A percentile compares a stretch with the other conserved stretches of the same genome.
Conservation (phyloP, 2,329 filamentous ascomycete species). For the Aspergillus ochraceoroseus region DNA sequence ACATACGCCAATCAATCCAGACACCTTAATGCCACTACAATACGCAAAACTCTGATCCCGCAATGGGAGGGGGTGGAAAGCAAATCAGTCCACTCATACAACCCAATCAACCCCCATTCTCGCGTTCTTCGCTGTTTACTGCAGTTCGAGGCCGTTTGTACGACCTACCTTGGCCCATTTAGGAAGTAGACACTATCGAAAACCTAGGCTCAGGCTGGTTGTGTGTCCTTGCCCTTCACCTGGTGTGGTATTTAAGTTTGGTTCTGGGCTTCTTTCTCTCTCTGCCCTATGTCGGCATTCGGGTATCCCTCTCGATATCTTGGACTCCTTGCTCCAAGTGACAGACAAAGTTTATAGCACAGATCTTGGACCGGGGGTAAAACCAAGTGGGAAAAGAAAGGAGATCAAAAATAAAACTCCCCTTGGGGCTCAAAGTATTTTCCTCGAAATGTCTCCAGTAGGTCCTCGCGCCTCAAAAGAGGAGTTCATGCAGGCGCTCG, state of each 20-base stretch:
- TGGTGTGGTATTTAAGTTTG: constrained; percentile 13
- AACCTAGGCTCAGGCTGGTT: constrained; percentile 5
- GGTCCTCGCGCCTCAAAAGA: constrained; percentile 45
- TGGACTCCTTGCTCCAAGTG: not conserved
- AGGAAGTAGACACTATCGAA: constrained; percentile 9
- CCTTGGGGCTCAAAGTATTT: not conserved
- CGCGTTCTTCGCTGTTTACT: constrained; percentile 3
- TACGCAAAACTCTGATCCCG: not conserved
- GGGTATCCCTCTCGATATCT: not conserved
- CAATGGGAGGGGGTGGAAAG: constrained; percentile 2
- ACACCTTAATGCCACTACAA: constrained; percentile 7
- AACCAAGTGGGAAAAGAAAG: no score
- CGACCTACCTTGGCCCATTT: constrained; percentile 10
- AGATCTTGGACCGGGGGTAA: no score
- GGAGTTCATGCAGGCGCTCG: constrained; percentile 45
- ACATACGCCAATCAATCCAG: constrained; percentile 1
- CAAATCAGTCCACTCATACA: not conserved
- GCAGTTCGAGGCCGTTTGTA: constrained; percentile 12
- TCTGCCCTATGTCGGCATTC: constrained; percentile 1
- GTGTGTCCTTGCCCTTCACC: constrained; percentile 6
- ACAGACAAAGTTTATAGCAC: not conserved
- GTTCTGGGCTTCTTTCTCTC: constrained; percentile 2
- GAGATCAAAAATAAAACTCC: not conserved
- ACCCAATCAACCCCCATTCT: constrained; percentile 4
- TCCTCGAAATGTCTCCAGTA: constrained; percentile 30